These are phyloP conservation scores for Russula griseocarnosa DNA, from an alignment of 768 basidiomycete species.

Conservation along the genomic window DNA sequence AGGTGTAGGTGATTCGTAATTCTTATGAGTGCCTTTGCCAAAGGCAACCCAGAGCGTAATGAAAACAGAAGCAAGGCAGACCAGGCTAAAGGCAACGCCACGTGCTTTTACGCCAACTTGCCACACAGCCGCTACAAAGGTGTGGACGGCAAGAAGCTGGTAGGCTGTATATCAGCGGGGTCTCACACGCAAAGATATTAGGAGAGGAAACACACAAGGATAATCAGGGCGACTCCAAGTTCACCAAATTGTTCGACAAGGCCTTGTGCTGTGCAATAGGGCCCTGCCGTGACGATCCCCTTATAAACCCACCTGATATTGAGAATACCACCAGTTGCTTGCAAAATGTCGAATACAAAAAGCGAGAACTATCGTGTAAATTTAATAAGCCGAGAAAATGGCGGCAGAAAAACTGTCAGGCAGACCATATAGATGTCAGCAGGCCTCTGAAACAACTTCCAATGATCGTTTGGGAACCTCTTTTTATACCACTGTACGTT, in stretches of 20 bases:
- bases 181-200: neutral
- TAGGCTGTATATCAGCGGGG: constrained; percentile 31
- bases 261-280: constrained; percentile 40
- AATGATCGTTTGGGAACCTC: neutral
- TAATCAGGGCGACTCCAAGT: constrained; percentile 41
- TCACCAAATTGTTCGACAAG: constrained; percentile 43
- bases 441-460: constrained; percentile 36
- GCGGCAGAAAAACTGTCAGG: neutral
- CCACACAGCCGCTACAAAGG: constrained; percentile 40
- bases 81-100: constrained; percentile 28
- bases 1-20: constrained; percentile 30
- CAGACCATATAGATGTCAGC: constrained; percentile 43
- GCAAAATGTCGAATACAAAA: constrained; percentile 37
- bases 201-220: constrained; percentile 35
- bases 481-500: constrained; percentile 16
- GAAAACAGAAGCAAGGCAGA: constrained; percentile 13
- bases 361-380: constrained; percentile 30
- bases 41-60: constrained; percentile 39
- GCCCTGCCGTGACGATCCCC: constrained; percentile 36
- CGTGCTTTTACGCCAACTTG: constrained; percentile 34
- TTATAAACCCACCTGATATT: constrained; percentile 38
- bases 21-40: constrained; percentile 25
- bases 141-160: constrained; percentile 38
- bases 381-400: constrained; percentile 12
- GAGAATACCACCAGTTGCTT: constrained; percentile 39